Conservation (phyloP, 2,329 filamentous ascomycete genomes). For the Cladosporium cucumerinum region DNA sequence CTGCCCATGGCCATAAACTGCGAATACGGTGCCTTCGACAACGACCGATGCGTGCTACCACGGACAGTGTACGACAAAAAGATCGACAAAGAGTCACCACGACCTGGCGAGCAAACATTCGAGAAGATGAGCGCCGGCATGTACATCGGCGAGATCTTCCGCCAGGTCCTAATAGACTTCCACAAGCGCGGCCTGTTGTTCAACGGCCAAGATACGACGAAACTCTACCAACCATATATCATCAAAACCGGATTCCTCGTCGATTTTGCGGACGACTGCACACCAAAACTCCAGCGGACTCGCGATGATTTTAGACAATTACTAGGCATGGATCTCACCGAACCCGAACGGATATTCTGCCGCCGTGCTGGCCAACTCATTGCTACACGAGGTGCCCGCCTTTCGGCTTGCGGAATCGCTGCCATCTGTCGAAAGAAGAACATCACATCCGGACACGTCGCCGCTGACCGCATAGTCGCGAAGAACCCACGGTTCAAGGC, state of each 20-base stretch:
- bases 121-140: constrained; percentile 98
- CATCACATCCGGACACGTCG: constrained; percentile 35
- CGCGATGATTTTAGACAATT: constrained; percentile 25
- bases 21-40: constrained; percentile 97
- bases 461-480: constrained; percentile 39
- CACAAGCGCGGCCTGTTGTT: constrained; percentile 77
- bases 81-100: constrained; percentile 87
- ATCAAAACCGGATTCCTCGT: constrained; percentile 90
- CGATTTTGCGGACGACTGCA: constrained; percentile 67
- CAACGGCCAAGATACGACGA: constrained; percentile 69
- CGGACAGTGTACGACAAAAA: constrained; percentile 80
- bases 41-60: constrained; percentile 84
- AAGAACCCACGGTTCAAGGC: constrained; percentile 43
- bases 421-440: constrained; percentile 37
- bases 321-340: constrained; percentile 25
- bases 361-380: constrained; percentile 34
- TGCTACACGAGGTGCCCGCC: constrained; percentile 34
- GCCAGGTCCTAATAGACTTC: constrained; percentile 78
- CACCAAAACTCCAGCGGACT: constrained; percentile 23
- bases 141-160: constrained; percentile 93
- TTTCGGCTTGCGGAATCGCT: constrained; percentile 39
- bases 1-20: constrained; percentile 95
- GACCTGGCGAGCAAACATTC: constrained; percentile 90
- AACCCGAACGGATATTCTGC: constrained; percentile 31
- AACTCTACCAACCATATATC: constrained; percentile 76